phyloP scores from a whole-genome alignment of 495 filamentous ascomycete genomes.

The Penicillium daleae region DNA sequence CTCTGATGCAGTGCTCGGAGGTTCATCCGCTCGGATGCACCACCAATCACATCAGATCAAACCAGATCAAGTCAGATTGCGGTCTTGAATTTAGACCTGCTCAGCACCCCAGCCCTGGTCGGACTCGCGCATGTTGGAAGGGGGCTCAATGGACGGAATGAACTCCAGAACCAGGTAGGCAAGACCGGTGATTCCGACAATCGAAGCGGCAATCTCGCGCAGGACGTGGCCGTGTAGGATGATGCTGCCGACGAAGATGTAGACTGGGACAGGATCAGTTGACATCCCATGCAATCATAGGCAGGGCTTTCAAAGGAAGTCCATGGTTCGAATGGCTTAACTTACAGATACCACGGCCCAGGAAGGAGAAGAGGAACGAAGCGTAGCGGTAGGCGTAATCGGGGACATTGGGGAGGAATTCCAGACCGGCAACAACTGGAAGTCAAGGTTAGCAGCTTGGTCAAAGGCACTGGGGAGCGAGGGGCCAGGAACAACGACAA shows the following conservation, averaged over 20 bases:
- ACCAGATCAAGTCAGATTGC: background rate
- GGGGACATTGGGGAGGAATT: slow-evolving; percentile 85
- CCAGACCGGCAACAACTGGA: slow-evolving; percentile 55
- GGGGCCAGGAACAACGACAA: background rate
- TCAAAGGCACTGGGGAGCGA: background rate
- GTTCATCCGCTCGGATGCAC: background rate
- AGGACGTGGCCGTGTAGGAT: slow-evolving; percentile 65
- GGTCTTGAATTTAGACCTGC: slow-evolving; percentile 65
- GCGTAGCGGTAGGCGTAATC: slow-evolving; percentile 91
- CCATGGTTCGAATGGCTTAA: slow-evolving; percentile 22
- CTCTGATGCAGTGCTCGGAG: background rate
- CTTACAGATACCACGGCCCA: slow-evolving; percentile 94
- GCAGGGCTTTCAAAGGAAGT: background rate
- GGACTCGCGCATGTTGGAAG: slow-evolving; percentile 93
- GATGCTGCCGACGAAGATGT: slow-evolving; percentile 91
- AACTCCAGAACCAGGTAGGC: slow-evolving; percentile 87
- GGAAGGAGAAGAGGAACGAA: slow-evolving; percentile 95
- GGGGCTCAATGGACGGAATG: slow-evolving; percentile 94
- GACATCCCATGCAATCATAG: slow-evolving; percentile 20
- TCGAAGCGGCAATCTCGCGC: slow-evolving; percentile 65
- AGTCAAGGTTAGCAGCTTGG: slow-evolving; percentile 13
- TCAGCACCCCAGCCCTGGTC: slow-evolving; percentile 92
- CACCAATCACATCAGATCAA: background rate
- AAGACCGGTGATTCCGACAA: slow-evolving; percentile 76
- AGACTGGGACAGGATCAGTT: slow-evolving; percentile 62